phyloP scores from a whole-genome alignment of 345 rosid species.

The Brassica carinata region DNA sequence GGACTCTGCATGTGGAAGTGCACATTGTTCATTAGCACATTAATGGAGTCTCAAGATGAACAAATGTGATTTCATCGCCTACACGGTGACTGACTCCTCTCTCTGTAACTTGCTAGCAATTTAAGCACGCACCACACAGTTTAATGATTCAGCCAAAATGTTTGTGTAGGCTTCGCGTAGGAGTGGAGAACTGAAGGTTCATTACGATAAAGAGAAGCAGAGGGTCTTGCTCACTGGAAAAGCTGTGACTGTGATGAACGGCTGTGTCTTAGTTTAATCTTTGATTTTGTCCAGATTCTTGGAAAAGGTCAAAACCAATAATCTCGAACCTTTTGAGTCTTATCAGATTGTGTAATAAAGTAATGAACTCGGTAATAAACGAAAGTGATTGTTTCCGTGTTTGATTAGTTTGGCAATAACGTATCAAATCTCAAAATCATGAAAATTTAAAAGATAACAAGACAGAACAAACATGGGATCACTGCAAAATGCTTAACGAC shows the following conservation, averaged over 20 bases:
- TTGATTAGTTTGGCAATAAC: constrained; percentile 3
- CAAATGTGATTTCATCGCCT: constrained; percentile 55
- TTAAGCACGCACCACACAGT: neutral
- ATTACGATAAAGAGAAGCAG: constrained; percentile 46
- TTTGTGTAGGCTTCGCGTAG: constrained; percentile 51
- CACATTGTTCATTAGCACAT: constrained; percentile 67
- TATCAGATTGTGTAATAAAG: constrained; percentile 6
- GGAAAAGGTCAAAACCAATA: neutral
- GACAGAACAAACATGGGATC: neutral
- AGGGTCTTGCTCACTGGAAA: constrained; percentile 63
- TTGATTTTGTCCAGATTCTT: neutral
- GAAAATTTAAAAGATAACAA: constrained; percentile 15
- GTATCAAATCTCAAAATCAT: constrained; percentile 11
- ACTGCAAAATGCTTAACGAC: constrained; percentile 41
- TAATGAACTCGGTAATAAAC: neutral
- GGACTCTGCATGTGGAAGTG: constrained; percentile 74
- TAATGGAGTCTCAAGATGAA: constrained; percentile 68
- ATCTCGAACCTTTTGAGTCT: neutral
- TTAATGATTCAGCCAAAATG: neutral
- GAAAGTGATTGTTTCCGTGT: neutral
- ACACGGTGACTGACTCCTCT: constrained; percentile 38
- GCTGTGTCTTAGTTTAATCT: constrained; percentile 49
- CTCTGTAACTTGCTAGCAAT: neutral
- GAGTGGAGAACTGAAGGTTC: constrained; percentile 51
- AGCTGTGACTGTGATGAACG: constrained; percentile 60